Evolutionary conservation across 805 yeast genomes (phyloP).

Genomic region (Lachancea sp.): DNA sequence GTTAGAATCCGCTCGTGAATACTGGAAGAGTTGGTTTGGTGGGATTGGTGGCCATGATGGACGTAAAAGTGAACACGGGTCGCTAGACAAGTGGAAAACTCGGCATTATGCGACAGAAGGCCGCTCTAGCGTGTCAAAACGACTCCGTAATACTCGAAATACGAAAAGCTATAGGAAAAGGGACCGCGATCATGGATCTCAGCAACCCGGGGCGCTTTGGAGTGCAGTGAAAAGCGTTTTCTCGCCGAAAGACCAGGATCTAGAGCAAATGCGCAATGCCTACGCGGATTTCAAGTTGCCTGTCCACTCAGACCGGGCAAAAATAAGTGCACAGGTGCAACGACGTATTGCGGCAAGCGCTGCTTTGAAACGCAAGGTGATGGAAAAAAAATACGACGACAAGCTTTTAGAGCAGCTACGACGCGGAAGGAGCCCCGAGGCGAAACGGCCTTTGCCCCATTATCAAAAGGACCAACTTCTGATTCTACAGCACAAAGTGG

Average conservation of each 20-base stretch:
- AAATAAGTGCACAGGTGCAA: slow-evolving; percentile 7
- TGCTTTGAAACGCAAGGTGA: slow-evolving; percentile 24
- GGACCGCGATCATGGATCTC: background rate
- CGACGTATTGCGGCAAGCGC: slow-evolving; percentile 22
- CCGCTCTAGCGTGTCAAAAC: slow-evolving; percentile 1
- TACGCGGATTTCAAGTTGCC: slow-evolving; percentile 12
- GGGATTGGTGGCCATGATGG: slow-evolving; percentile 9
- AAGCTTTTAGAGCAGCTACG: slow-evolving; percentile 21
- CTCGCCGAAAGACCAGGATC: slow-evolving; percentile 18
- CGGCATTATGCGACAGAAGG: background rate
- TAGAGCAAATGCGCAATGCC: slow-evolving; percentile 18
- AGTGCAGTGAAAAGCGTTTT: slow-evolving; percentile 14
- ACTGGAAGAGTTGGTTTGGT: slow-evolving; percentile 5
- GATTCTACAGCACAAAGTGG: slow-evolving; percentile 14
- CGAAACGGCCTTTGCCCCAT: slow-evolving; percentile 3
- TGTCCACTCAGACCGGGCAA: background rate
- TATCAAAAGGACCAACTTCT: slow-evolving; percentile 16
- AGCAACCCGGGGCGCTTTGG: slow-evolving; percentile 4
- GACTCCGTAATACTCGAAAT: background rate
- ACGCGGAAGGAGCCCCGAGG: slow-evolving; percentile 14
- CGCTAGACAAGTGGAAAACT: slow-evolving; percentile 11
- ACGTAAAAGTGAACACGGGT: slow-evolving; percentile 20
- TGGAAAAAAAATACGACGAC: slow-evolving; percentile 27
- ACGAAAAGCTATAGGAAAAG: background rate
- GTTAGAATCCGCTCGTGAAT: slow-evolving; percentile 2